These are phyloP conservation scores for Fistulinella prunicolor DNA, from an alignment of 768 basidiomycete species.

Conservation along the genomic window DNA sequence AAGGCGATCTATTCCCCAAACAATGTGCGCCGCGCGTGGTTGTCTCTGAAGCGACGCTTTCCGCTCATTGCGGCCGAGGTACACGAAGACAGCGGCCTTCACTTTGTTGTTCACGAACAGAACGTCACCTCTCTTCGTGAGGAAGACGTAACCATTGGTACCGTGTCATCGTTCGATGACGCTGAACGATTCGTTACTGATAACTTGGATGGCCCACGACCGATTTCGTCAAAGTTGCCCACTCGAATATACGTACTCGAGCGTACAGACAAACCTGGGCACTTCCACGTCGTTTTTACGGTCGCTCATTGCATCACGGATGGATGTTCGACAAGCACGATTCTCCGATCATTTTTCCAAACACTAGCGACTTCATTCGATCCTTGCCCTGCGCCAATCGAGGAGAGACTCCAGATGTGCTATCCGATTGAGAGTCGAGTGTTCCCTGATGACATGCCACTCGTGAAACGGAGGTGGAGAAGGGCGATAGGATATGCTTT, in stretches of 20 bases:
- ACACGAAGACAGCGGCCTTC: constrained; percentile 27
- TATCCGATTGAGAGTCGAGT: background rate
- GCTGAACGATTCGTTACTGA: constrained; percentile 32
- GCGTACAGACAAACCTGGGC: constrained; percentile 36
- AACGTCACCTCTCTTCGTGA: constrained; percentile 16
- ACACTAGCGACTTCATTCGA: constrained; percentile 3
- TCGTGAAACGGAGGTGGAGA: background rate
- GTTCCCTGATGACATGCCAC: background rate
- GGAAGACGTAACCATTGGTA: constrained; percentile 39
- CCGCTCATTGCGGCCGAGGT: constrained; percentile 47
- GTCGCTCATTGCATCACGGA: constrained; percentile 52
- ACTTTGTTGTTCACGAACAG: constrained; percentile 42
- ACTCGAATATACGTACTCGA: constrained; percentile 42
- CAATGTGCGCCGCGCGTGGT: constrained; percentile 43
- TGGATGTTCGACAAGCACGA: constrained; percentile 39
- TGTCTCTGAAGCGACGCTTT: constrained; percentile 44
- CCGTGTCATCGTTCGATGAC: constrained; percentile 36
- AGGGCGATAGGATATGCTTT: background rate
- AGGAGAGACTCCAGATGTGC: background rate
- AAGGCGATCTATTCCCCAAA: constrained; percentile 19
- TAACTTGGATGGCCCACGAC: constrained; percentile 33
- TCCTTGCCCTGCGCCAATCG: background rate
- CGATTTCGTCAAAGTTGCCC: constrained; percentile 15
- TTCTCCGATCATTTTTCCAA: constrained; percentile 5
- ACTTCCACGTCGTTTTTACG: constrained; percentile 42